Conservation (phyloP, 2,329 filamentous ascomycete genomes). For the Tolypocladium sp. region DNA sequence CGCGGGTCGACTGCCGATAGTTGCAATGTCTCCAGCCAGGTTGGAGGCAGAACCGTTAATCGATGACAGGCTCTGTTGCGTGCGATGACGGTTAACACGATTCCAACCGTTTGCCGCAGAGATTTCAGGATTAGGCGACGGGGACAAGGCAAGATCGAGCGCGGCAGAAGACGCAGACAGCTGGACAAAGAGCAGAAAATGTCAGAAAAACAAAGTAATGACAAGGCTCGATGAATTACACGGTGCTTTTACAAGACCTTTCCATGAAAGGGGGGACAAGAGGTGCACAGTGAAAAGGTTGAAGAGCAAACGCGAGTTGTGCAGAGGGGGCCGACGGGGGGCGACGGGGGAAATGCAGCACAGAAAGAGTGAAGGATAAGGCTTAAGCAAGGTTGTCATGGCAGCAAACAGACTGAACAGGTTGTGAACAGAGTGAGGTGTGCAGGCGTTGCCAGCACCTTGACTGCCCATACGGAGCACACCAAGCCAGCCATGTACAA, state of each 20-base stretch:
- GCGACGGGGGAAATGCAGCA: not conserved
- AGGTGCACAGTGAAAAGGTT: not conserved
- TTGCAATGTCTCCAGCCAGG: constrained; percentile 35
- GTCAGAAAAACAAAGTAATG: constrained; percentile 20
- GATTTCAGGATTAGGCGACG: constrained; percentile 53
- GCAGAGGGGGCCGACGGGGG: no score
- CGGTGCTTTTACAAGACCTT: not conserved
- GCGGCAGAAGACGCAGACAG: constrained; percentile 74
- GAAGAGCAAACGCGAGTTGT: not conserved
- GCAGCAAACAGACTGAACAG: not conserved
- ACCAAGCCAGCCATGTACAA: not conserved
- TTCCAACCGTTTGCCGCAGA: constrained; percentile 42
- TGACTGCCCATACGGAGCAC: not conserved
- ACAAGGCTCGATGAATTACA: constrained; percentile 8
- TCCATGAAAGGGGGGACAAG: not conserved
- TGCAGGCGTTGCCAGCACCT: not conserved
- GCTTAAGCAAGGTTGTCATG: not conserved
- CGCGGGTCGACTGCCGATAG: constrained; percentile 36
- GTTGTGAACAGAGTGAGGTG: not conserved
- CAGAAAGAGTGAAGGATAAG: not conserved
- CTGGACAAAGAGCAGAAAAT: constrained; percentile 34
- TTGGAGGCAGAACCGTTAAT: constrained; percentile 30
- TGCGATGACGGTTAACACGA: constrained; percentile 58
- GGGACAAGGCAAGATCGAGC: constrained; percentile 67
- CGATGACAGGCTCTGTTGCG: constrained; percentile 48